Conservation (phyloP, 495 filamentous ascomycete genomes). For the Aspergillus conjunctus region DNA sequence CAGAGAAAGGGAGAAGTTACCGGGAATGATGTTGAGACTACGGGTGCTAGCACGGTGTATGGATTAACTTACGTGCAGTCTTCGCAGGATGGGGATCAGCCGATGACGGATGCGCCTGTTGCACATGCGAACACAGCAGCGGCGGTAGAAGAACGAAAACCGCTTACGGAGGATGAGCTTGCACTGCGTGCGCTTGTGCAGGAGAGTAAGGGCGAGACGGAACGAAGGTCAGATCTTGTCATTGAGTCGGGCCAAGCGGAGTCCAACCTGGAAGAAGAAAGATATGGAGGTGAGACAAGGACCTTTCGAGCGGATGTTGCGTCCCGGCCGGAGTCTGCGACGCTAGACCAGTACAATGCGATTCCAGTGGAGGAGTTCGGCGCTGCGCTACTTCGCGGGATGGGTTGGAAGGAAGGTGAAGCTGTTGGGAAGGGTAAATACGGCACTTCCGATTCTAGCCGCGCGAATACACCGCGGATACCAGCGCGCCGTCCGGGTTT, state of each 20-base stretch:
- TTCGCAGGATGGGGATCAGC: conserved; percentile 28
- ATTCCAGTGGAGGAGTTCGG: conserved; percentile 95
- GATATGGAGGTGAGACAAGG: conserved; percentile 58
- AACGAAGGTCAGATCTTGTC: conserved; percentile 57
- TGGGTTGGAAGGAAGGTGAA: conserved; percentile 93
- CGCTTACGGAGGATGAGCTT: conserved; percentile 68
- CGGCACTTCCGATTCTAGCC: conserved; percentile 31
- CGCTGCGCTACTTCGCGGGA: conserved; percentile 79
- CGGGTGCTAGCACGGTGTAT: conserved; percentile 44
- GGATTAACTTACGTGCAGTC: conserved; percentile 49
- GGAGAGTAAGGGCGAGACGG: conserved; percentile 53
- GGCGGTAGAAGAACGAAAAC: conserved; percentile 25
- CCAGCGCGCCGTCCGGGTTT: conserved; percentile 73
- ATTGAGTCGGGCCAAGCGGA: conserved; percentile 48
- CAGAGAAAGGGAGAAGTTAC: conserved; percentile 35
- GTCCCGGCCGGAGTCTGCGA: conserved; percentile 72
- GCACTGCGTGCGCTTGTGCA: conserved; percentile 77
- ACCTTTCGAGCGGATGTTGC: conserved; percentile 68
- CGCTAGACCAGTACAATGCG: conserved; percentile 80
- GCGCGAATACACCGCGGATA: conserved; percentile 43
- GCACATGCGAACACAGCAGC: conserved; percentile 2
- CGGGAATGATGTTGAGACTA: conserved; percentile 39
- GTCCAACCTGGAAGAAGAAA: conserved; percentile 32
- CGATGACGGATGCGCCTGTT: conserved; percentile 34
- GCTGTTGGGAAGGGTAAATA: conserved; percentile 60